Evolutionary conservation across 2,329 filamentous ascomycete genomes (phyloP).

Genomic region (Pestalotiopsis sp.): DNA sequence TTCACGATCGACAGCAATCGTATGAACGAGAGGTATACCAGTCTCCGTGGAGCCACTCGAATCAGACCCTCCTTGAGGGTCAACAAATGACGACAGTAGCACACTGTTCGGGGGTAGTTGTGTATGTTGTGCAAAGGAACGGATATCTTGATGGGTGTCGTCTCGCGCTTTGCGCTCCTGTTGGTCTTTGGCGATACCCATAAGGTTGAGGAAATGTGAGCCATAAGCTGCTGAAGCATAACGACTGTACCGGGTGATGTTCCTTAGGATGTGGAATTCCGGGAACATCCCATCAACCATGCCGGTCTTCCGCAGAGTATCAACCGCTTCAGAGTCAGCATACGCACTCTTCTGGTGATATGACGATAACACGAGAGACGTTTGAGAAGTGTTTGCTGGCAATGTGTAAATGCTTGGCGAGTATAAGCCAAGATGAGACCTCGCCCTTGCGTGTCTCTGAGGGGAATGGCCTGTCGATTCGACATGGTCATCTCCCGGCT

Average conservation of each 20-base stretch:
- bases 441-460: slow-evolving; percentile 25
- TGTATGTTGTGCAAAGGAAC: slow-evolving; percentile 66
- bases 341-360: slow-evolving; percentile 52
- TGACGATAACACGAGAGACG: slow-evolving; percentile 53
- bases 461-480: slow-evolving; percentile 20
- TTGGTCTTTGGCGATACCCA: slow-evolving; percentile 60
- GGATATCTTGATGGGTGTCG: slow-evolving; percentile 60
- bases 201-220: slow-evolving; percentile 61
- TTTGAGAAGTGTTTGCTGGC: slow-evolving; percentile 56
- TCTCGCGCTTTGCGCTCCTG: slow-evolving; percentile 43
- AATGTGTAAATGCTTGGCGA: slow-evolving; percentile 63
- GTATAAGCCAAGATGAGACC: slow-evolving; percentile 34
- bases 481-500: slow-evolving; percentile 13
- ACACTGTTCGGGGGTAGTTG: slow-evolving; percentile 59
- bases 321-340: slow-evolving; percentile 48
- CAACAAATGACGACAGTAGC: slow-evolving; percentile 70
- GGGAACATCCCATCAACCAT: slow-evolving; percentile 62
- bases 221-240: slow-evolving; percentile 70
- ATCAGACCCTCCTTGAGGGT: slow-evolving; percentile 68
- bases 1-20: slow-evolving; percentile 71
- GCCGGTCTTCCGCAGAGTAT: slow-evolving; percentile 52
- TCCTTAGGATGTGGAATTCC: slow-evolving; percentile 58
- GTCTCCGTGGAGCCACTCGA: slow-evolving; percentile 65
- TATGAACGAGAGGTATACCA: slow-evolving; percentile 72
- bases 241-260: slow-evolving; percentile 65